Percentiles rank a stretch among this genome's conserved stretches.
Conservation (phyloP, 2,329 filamentous ascomycete genomes). For the Hymenoscyphus salicellus region DNA sequence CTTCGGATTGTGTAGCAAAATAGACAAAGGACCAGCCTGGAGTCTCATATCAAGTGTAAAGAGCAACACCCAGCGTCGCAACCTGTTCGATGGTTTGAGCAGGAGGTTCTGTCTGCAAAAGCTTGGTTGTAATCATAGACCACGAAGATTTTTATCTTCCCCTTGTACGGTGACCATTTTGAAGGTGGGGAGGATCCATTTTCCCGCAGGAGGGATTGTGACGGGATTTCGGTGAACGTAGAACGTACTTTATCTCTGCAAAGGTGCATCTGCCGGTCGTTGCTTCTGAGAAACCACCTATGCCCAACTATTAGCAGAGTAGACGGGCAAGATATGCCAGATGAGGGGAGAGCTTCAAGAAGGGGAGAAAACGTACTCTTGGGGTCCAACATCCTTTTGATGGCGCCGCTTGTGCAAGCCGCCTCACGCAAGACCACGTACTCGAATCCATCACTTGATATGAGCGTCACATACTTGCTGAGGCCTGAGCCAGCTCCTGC, state of each 20-base stretch:
- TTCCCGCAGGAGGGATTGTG: background rate
- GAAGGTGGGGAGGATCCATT: background rate
- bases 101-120: slow-evolving; percentile 36
- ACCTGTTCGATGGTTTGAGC: slow-evolving; percentile 18
- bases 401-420: slow-evolving; percentile 65
- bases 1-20: background rate
- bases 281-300: slow-evolving; percentile 65
- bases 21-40: slow-evolving; percentile 16
- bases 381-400: slow-evolving; percentile 72
- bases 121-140: slow-evolving; percentile 36
- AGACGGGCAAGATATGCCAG: background rate
- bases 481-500: slow-evolving; percentile 5
- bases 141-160: slow-evolving; percentile 4
- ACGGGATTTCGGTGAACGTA: slow-evolving; percentile 42
- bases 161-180: background rate
- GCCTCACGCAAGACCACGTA: slow-evolving; percentile 72
- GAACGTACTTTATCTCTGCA: slow-evolving; percentile 68
- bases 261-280: slow-evolving; percentile 63
- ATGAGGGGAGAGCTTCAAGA: slow-evolving; percentile 9
- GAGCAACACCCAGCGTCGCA: slow-evolving; percentile 38
- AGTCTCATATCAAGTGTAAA: slow-evolving; percentile 65
- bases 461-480: slow-evolving; percentile 72
- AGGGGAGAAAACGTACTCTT: slow-evolving; percentile 49
- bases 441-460: slow-evolving; percentile 73
- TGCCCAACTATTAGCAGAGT: slow-evolving; percentile 4